These are phyloP conservation scores for Penicillium sp. DNA, from an alignment of 2,329 filamentous ascomycete species.

Conservation along the genomic window DNA sequence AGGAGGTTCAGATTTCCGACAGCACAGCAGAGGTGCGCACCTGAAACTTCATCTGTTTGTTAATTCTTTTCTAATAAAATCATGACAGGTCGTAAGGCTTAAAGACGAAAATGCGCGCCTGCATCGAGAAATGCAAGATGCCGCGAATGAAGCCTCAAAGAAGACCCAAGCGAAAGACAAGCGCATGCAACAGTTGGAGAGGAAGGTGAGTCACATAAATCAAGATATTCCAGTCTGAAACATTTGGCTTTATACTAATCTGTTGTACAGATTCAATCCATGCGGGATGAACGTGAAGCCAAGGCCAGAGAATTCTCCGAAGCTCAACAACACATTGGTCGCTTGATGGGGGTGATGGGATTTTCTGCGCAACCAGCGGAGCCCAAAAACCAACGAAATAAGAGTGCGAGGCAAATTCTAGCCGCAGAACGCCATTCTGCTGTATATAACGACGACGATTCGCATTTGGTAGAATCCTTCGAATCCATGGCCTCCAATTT, in stretches of 20 bases:
- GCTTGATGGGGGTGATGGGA: slow-evolving; percentile 45
- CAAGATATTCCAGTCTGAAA: neutral
- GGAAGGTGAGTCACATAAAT: slow-evolving; percentile 30
- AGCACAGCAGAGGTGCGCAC: slow-evolving; percentile 25
- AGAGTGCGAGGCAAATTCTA: neutral
- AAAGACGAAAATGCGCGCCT: slow-evolving; percentile 33
- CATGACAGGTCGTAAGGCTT: slow-evolving; percentile 26
- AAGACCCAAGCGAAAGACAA: slow-evolving; percentile 37
- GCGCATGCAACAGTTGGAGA: slow-evolving; percentile 37
- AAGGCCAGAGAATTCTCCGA: slow-evolving; percentile 46
- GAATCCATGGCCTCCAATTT: slow-evolving; percentile 23
- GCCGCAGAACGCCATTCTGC: slow-evolving; percentile 20
- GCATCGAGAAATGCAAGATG: slow-evolving; percentile 29
- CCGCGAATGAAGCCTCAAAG: slow-evolving; percentile 28
- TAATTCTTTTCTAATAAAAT: neutral
- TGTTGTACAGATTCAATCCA: slow-evolving; percentile 35
- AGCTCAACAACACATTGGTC: slow-evolving; percentile 44
- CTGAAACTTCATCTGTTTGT: no score
- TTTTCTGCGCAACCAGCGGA: slow-evolving; percentile 31
- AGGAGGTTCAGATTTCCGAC: slow-evolving; percentile 25
- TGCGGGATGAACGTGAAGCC: slow-evolving; percentile 39
- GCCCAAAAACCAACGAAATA: slow-evolving; percentile 3
- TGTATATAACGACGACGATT: slow-evolving; percentile 21
- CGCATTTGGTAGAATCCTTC: slow-evolving; percentile 27
- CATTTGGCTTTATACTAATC: neutral